Conservation (phyloP, 495 filamentous ascomycete genomes). For the Xylaria nigripes region DNA sequence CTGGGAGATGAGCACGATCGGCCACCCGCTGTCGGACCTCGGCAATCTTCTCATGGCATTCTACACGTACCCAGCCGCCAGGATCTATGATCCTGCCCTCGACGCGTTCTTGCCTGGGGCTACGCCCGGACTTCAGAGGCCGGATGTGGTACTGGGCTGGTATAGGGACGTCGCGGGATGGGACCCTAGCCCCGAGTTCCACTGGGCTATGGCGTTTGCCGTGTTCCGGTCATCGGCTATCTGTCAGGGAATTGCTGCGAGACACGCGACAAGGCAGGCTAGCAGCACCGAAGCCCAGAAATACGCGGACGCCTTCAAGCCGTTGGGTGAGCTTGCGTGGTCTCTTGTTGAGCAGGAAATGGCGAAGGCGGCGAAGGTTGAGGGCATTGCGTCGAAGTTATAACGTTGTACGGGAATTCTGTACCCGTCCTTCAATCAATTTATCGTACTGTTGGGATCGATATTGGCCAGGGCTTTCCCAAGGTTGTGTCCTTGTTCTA, state of each 20-base stretch:
- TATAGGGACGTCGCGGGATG: conserved; percentile 68
- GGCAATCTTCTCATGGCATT: conserved; percentile 71
- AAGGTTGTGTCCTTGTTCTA: too few species aligned
- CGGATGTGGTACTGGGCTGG: conserved; percentile 62
- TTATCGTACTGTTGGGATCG: too few species aligned
- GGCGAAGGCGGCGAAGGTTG: conserved; percentile 6
- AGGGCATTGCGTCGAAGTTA: neutral
- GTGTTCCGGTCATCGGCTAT: conserved; percentile 64
- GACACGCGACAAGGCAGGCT: conserved; percentile 77
- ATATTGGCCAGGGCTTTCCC: too few species aligned
- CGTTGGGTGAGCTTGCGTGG: conserved; percentile 71
- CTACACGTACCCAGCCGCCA: conserved; percentile 14
- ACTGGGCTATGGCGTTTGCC: conserved; percentile 57
- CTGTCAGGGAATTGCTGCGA: conserved; percentile 88
- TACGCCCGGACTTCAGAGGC: conserved; percentile 66
- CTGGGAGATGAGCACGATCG: conserved; percentile 96
- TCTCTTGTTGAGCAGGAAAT: conserved; percentile 36
- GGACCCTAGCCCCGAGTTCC: conserved; percentile 53
- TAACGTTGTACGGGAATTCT: neutral
- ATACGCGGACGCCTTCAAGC: conserved; percentile 56
- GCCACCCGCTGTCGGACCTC: conserved; percentile 85
- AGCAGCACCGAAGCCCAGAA: conserved; percentile 73
- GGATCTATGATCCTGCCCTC: conserved; percentile 23
- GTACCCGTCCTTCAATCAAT: neutral
- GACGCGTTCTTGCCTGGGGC: conserved; percentile 50